Conservation (phyloP, 2,329 filamentous ascomycete genomes). For the Teratosphaeria nubilosa region DNA sequence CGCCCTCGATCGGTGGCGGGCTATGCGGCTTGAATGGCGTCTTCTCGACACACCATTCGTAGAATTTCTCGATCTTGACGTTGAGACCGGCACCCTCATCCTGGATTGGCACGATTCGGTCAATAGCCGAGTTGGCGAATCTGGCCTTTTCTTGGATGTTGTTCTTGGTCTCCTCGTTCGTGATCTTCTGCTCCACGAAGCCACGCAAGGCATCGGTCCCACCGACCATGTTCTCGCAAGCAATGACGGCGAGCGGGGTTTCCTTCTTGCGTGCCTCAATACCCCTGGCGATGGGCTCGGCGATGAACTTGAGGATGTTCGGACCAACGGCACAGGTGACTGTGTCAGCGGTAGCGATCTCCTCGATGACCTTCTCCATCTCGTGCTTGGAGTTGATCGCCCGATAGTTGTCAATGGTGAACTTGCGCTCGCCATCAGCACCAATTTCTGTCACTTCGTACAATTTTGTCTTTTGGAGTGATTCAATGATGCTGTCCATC, state of each 20-base stretch:
- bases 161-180: slow-evolving; percentile 50
- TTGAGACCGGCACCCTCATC: slow-evolving; percentile 69
- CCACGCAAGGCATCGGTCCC: slow-evolving; percentile 80
- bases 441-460: slow-evolving; percentile 95
- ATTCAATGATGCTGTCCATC: slow-evolving; percentile 69
- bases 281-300: slow-evolving; percentile 88
- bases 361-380: slow-evolving; percentile 68
- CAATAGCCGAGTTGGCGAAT: slow-evolving; percentile 96
- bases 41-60: slow-evolving; percentile 93
- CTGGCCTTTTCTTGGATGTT: slow-evolving; percentile 65
- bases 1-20: slow-evolving; percentile 68
- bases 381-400: slow-evolving; percentile 91
- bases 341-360: slow-evolving; percentile 77
- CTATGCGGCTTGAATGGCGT: slow-evolving; percentile 66
- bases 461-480: slow-evolving; percentile 61
- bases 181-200: slow-evolving; percentile 63
- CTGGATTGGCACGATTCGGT: slow-evolving; percentile 93
- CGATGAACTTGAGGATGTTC: slow-evolving; percentile 92
- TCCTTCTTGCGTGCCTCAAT: slow-evolving; percentile 61
- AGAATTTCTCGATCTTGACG: slow-evolving; percentile 96
- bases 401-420: slow-evolving; percentile 86
- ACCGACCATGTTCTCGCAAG: slow-evolving; percentile 95
- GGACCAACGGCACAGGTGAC: slow-evolving; percentile 97
- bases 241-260: slow-evolving; percentile 78
- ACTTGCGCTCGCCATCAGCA: slow-evolving; percentile 66